Percentiles rank a stretch among this genome's conserved stretches.
phyloP scores from a whole-genome alignment of 495 filamentous ascomycete genomes.

The Evernia prunastri region DNA sequence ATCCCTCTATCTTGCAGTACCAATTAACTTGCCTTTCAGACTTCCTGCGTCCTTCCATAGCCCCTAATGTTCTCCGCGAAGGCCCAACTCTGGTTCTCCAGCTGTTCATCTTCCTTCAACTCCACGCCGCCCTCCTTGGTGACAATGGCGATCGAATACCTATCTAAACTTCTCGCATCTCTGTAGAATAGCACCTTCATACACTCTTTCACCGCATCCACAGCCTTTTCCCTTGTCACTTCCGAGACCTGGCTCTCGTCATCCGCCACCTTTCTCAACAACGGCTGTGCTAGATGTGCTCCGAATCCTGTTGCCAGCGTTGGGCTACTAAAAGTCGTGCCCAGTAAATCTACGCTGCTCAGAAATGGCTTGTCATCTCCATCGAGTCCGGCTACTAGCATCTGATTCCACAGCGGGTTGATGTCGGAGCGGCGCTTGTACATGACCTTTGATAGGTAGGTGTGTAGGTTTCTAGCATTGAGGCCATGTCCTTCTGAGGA shows the following conservation, averaged over 20 bases:
- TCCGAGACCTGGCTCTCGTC: conserved; percentile 66
- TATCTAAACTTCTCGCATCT: conserved; percentile 85
- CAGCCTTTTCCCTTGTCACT: conserved; percentile 70
- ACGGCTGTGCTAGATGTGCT: conserved; percentile 83
- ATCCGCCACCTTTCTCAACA: conserved; percentile 72
- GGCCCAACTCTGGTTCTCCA: conserved; percentile 88
- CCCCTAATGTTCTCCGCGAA: conserved; percentile 84
- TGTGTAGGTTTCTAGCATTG: conserved; percentile 90
- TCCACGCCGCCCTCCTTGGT: conserved; percentile 76
- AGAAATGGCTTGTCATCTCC: conserved; percentile 75
- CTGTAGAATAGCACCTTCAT: conserved; percentile 99
- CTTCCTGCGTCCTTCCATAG: conserved; percentile 59
- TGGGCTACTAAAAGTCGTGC: conserved; percentile 81
- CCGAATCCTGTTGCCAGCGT: conserved; percentile 91
- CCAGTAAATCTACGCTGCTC: conserved; percentile 81
- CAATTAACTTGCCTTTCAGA: conserved; percentile 32
- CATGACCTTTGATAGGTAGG: conserved; percentile 87
- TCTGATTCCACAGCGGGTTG: conserved; percentile 94
- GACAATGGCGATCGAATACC: conserved; percentile 84
- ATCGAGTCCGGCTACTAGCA: conserved; percentile 86
- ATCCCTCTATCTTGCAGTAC: background rate
- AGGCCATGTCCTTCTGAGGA: conserved; percentile 48
- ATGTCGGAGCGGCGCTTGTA: conserved; percentile 92
- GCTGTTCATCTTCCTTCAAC: conserved; percentile 68
- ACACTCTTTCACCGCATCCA: conserved; percentile 75